These are phyloP conservation scores for Apiospora marii DNA, from an alignment of 2,329 filamentous ascomycete species.

Conservation along the genomic window DNA sequence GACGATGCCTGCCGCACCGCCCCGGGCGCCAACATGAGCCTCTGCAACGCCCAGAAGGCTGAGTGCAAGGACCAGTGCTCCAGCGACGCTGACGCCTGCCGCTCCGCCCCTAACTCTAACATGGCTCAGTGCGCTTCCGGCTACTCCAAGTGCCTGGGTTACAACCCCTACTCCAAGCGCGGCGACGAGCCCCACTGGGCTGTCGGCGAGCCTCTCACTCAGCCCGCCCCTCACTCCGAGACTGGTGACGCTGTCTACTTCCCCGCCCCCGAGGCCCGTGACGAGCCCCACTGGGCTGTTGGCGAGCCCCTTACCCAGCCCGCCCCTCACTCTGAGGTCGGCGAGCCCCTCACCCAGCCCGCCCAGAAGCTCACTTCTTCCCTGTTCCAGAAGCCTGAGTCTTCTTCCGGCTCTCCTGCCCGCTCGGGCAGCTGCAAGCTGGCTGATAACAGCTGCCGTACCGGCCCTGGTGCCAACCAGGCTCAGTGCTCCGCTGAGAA, in stretches of 20 bases:
- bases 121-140: neutral
- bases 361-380: neutral
- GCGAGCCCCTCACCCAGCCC: neutral
- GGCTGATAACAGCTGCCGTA: neutral
- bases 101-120: neutral
- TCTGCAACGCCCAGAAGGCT: conserved; percentile 3
- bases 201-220: neutral
- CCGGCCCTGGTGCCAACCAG: neutral
- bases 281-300: neutral
- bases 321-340: neutral
- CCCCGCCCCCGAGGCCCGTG: neutral
- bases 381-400: neutral
- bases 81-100: neutral
- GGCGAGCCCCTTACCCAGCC: neutral
- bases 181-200: neutral
- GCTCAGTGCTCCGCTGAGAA: neutral
- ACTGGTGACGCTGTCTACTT: conserved; percentile 9
- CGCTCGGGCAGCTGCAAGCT: neutral
- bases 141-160: conserved; percentile 17
- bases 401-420: neutral
- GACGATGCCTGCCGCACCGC: conserved; percentile 21
- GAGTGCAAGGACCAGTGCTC: conserved; percentile 19
- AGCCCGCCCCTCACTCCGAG: neutral
- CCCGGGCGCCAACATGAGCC: neutral
- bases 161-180: conserved; percentile 23